These are phyloP conservation scores for Ambrosia artemisiifolia DNA, from an alignment of 129 eudicot species.

Conservation along the genomic window DNA sequence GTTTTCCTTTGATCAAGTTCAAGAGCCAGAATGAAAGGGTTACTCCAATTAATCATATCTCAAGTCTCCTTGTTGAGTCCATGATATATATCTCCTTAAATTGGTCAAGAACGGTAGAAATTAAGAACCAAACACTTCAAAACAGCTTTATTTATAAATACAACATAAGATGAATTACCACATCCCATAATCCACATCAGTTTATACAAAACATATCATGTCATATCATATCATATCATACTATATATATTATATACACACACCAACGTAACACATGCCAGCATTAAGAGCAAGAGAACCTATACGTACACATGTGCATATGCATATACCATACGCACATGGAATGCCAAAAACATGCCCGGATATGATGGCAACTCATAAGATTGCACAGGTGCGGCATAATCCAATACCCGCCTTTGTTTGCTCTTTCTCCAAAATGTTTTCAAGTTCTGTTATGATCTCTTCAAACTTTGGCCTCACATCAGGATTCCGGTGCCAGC, in stretches of 20 bases:
- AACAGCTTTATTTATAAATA: conserved; percentile 16
- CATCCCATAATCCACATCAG: conserved; percentile 9
- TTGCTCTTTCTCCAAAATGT: conserved; percentile 29
- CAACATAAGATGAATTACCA: conserved; percentile 18
- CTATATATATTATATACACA: conserved; percentile 14
- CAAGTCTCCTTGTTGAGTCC: too few relatives aligned
- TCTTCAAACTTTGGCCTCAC: conserved; percentile 50
- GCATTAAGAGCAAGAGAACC: conserved; percentile 8
- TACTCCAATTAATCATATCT: too few relatives aligned
- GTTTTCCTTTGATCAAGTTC: too few relatives aligned
- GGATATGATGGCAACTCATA: conserved; percentile 17
- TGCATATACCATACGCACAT: not conserved
- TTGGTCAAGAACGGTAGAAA: too few relatives aligned
- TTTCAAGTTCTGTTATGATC: conserved; percentile 46
- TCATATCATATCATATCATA: conserved; percentile 4
- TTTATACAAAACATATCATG: not conserved
- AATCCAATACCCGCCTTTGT: conserved; percentile 18
- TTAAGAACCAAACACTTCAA: not conserved
- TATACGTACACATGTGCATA: not conserved
- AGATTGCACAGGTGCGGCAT: conserved; percentile 32
- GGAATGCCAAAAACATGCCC: not conserved
- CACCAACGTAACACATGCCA: not conserved
- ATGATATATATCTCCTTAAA: too few relatives aligned
- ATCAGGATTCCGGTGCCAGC: conserved; percentile 57
- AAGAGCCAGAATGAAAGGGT: too few relatives aligned